Percentiles rank a stretch among this genome's conserved stretches.
phyloP scores from a whole-genome alignment of 441 rosid species.

The Theobroma grandiflorum region DNA sequence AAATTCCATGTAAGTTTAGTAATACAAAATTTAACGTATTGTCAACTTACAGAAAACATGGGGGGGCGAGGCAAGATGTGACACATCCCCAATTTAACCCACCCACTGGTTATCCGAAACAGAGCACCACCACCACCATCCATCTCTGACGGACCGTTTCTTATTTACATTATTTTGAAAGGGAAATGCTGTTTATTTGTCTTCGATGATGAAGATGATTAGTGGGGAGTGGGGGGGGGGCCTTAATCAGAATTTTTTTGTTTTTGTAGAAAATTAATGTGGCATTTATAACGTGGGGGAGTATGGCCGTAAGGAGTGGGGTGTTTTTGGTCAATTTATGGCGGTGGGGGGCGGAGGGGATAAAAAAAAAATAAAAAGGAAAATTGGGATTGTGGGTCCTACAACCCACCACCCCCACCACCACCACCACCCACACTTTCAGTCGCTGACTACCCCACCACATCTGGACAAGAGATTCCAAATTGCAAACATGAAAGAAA shows the following conservation, averaged over 20 bases:
- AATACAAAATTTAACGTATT: not conserved
- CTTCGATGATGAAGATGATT: not conserved
- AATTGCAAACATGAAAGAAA: conserved; percentile 52
- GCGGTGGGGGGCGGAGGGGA: not conserved
- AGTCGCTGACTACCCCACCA: conserved; percentile 29
- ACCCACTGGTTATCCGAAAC: conserved; percentile 21
- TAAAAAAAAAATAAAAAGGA: no score
- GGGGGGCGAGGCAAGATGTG: conserved; percentile 16
- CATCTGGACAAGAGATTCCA: conserved; percentile 50
- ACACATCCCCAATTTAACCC: conserved; percentile 23
- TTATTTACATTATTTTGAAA: not conserved
- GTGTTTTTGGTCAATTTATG: not conserved
- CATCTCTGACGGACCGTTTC: not conserved
- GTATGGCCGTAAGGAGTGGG: not conserved
- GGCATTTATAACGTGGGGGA: not conserved
- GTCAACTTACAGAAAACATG: not conserved
- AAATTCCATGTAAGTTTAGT: not conserved
- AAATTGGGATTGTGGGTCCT: conserved; percentile 30
- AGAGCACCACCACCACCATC: not conserved
- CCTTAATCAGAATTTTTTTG: no score
- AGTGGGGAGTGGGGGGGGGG: no score
- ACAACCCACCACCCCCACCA: not conserved
- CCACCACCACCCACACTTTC: not conserved
- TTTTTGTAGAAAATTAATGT: not conserved
- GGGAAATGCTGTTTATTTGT: not conserved